Evolutionary conservation across 2,329 filamentous ascomycete species (phyloP).

Genomic region (Alternaria gaisen): DNA sequence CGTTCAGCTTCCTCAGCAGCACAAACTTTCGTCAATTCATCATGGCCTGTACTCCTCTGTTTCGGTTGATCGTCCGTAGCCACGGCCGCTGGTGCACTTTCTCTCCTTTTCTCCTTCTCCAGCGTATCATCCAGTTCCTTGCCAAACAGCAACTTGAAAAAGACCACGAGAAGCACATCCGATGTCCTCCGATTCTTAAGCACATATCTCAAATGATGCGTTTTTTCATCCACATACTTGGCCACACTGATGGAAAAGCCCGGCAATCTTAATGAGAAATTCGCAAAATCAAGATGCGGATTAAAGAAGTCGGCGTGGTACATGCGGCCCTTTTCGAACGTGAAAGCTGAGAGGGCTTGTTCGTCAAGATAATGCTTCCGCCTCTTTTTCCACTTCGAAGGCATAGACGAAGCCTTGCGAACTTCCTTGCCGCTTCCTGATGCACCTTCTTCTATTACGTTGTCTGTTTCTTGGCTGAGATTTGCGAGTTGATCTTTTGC

Average conservation of each 20-base stretch:
- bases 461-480: constrained; percentile 30
- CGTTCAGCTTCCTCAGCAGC: constrained; percentile 7
- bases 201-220: constrained; percentile 57
- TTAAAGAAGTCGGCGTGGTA: constrained; percentile 61
- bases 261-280: constrained; percentile 56
- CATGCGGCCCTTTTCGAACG: constrained; percentile 55
- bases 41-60: constrained; percentile 1
- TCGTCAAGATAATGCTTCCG: constrained; percentile 55
- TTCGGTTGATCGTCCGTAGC: neutral
- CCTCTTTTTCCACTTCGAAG: constrained; percentile 54
- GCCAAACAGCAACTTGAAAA: constrained; percentile 58
- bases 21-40: constrained; percentile 1
- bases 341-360: constrained; percentile 48
- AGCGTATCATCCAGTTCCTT: constrained; percentile 51
- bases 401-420: constrained; percentile 46
- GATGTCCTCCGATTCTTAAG: constrained; percentile 54
- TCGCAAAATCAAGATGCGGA: constrained; percentile 59
- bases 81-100: neutral
- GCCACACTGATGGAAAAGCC: constrained; percentile 57
- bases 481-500: constrained; percentile 36
- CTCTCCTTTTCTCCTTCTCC: constrained; percentile 17
- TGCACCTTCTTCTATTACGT: constrained; percentile 53
- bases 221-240: constrained; percentile 59
- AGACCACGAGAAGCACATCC: constrained; percentile 56
- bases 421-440: constrained; percentile 48